phyloP scores from a whole-genome alignment of 169 alveolate species.

The Cyclospora cayetanensis region DNA sequence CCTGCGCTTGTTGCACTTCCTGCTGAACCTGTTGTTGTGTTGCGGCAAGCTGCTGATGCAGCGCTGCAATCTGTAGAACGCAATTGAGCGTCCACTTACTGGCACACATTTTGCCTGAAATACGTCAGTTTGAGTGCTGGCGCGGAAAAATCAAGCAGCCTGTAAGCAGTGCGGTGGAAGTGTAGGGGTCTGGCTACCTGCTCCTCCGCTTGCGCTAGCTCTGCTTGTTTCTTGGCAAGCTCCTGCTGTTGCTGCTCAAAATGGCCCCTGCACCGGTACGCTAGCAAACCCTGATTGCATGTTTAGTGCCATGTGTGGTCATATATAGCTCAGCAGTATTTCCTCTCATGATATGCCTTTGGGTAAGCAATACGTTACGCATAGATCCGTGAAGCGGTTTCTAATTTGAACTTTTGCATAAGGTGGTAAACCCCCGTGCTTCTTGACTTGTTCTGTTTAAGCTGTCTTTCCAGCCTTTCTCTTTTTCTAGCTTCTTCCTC shows the following conservation, averaged over 20 bases:
- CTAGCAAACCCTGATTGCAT: background rate
- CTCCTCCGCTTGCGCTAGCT: constrained; percentile 58
- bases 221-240: constrained; percentile 43
- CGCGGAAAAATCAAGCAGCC: no score
- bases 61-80: constrained; percentile 47
- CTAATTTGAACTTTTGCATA: no score
- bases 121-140: no score
- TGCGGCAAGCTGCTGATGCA: constrained; percentile 48
- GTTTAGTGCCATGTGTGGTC: background rate
- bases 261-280: constrained; percentile 32
- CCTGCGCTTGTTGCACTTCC: constrained; percentile 48
- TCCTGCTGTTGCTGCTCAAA: constrained; percentile 51
- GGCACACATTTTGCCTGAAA: no score
- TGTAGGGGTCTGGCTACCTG: background rate
- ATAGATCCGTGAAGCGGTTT: no score
- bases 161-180: no score
- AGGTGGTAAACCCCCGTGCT: no score
- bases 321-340: no score
- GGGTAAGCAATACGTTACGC: no score
- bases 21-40: constrained; percentile 61
- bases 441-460: constrained; percentile 72
- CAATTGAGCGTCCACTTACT: no score
- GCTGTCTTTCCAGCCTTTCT: constrained; percentile 79
- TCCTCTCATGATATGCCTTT: no score
- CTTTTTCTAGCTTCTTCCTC: constrained; percentile 81